These are phyloP conservation scores for Saccharomyces hybrid DNA, from an alignment of 1,139 yeast genomes.

Conservation along the genomic window DNA sequence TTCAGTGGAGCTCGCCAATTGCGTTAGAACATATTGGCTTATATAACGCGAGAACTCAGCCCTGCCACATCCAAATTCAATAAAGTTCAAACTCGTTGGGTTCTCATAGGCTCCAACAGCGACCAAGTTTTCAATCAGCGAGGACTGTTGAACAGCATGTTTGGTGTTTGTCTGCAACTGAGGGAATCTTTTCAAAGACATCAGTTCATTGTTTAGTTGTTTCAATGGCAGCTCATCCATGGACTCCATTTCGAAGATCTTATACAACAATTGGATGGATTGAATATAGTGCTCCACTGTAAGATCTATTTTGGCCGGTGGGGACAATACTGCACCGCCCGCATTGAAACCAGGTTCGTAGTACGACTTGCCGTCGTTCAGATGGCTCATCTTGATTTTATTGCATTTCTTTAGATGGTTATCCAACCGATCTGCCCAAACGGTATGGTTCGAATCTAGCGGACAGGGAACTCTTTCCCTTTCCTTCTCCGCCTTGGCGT, in stretches of 20 bases:
- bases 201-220: slow-evolving; percentile 18
- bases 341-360: slow-evolving; percentile 19
- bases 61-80: slow-evolving; percentile 89
- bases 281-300: neutral
- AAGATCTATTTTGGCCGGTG: neutral
- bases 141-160: slow-evolving; percentile 77
- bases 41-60: slow-evolving; percentile 74
- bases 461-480: slow-evolving; percentile 60
- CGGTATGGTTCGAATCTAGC: slow-evolving; percentile 63
- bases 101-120: slow-evolving; percentile 35
- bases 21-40: slow-evolving; percentile 17
- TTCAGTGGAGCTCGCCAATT: neutral
- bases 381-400: slow-evolving; percentile 34
- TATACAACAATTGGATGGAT: neutral
- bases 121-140: slow-evolving; percentile 64
- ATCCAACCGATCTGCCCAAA: slow-evolving; percentile 52
- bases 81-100: slow-evolving; percentile 33
- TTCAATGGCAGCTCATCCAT: slow-evolving; percentile 17
- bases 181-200: slow-evolving; percentile 30
- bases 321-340: neutral
- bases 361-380: slow-evolving; percentile 33
- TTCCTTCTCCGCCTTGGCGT: neutral
- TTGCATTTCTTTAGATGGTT: slow-evolving; percentile 60
- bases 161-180: slow-evolving; percentile 52
- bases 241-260: slow-evolving; percentile 22